Evolutionary conservation across 352 stramenopile species (phyloP).

Genomic region (Halophytophthora polymorphica): DNA sequence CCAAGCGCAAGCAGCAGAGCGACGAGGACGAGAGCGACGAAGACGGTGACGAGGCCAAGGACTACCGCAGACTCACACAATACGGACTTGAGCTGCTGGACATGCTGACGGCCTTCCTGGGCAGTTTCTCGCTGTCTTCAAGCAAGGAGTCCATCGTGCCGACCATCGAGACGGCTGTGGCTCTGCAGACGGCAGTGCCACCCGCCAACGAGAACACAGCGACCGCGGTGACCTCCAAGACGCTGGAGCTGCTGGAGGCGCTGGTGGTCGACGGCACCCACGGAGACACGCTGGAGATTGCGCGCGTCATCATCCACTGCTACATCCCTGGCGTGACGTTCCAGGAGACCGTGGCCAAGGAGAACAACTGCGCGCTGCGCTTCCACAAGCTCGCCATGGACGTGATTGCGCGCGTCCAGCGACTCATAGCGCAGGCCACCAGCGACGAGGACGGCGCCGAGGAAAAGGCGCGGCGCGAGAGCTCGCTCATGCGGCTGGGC

Average conservation of each 20-base stretch:
- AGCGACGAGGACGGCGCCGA: slow-evolving; percentile 32
- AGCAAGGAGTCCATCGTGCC: slow-evolving; percentile 74
- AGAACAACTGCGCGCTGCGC: slow-evolving; percentile 47
- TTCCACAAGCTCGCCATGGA: slow-evolving; percentile 72
- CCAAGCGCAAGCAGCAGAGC: slow-evolving; percentile 16
- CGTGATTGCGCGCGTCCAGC: slow-evolving; percentile 40
- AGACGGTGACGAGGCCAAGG: slow-evolving; percentile 12
- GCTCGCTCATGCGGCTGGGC: slow-evolving; percentile 48
- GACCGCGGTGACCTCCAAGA: slow-evolving; percentile 31
- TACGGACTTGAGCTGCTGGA: slow-evolving; percentile 59
- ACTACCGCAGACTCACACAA: slow-evolving; percentile 38
- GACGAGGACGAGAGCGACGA: slow-evolving; percentile 32
- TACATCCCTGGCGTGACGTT: slow-evolving; percentile 70
- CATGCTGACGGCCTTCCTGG: slow-evolving; percentile 56
- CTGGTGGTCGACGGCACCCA: slow-evolving; percentile 48
- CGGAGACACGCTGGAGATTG: slow-evolving; percentile 51
- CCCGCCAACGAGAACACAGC: slow-evolving; percentile 39
- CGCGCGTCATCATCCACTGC: slow-evolving; percentile 59
- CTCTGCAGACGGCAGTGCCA: slow-evolving; percentile 45
- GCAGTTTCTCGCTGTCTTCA: slow-evolving; percentile 53
- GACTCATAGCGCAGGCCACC: slow-evolving; percentile 4
- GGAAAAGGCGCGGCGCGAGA: slow-evolving; percentile 22
- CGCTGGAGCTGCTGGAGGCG: slow-evolving; percentile 39
- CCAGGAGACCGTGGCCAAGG: slow-evolving; percentile 54
- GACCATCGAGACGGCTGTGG: slow-evolving; percentile 63